Conservation (phyloP, 805 yeast species). For the Nakazawaea wyomingensis region DNA sequence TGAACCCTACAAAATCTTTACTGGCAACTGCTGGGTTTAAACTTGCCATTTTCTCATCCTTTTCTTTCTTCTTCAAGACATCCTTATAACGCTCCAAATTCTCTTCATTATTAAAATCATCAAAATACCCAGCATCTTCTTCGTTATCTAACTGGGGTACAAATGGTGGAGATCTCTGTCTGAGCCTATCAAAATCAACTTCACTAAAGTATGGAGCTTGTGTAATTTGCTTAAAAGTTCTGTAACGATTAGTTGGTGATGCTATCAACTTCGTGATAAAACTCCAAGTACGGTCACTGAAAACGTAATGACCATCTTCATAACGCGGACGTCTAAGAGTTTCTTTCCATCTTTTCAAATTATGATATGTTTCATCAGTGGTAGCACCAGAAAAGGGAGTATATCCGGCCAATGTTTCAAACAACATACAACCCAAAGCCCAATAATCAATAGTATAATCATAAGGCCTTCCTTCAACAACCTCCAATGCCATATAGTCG, state of each 20-base stretch:
- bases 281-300: constrained; percentile 96
- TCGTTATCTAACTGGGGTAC: constrained; percentile 96
- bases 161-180: constrained; percentile 83
- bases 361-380: constrained; percentile 91
- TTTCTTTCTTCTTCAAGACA: constrained; percentile 87
- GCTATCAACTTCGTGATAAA: constrained; percentile 76
- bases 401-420: constrained; percentile 93
- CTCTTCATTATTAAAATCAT: constrained; percentile 92
- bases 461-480: constrained; percentile 86
- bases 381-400: constrained; percentile 95
- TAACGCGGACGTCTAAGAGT: constrained; percentile 86
- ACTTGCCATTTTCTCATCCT: constrained; percentile 76
- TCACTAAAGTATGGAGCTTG: constrained; percentile 79
- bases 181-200: constrained; percentile 67
- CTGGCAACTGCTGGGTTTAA: constrained; percentile 50
- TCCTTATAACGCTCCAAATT: constrained; percentile 98
- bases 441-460: constrained; percentile 97
- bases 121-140: constrained; percentile 98
- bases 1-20: constrained; percentile 88
- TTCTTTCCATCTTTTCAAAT: constrained; percentile 88
- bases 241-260: constrained; percentile 67
- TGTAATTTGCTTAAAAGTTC: constrained; percentile 76
- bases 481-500: constrained; percentile 98
- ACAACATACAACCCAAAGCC: constrained; percentile 96
- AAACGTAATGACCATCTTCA: constrained; percentile 85